phyloP scores from a whole-genome alignment of 805 yeast genomes.

The Candida easanensis region DNA sequence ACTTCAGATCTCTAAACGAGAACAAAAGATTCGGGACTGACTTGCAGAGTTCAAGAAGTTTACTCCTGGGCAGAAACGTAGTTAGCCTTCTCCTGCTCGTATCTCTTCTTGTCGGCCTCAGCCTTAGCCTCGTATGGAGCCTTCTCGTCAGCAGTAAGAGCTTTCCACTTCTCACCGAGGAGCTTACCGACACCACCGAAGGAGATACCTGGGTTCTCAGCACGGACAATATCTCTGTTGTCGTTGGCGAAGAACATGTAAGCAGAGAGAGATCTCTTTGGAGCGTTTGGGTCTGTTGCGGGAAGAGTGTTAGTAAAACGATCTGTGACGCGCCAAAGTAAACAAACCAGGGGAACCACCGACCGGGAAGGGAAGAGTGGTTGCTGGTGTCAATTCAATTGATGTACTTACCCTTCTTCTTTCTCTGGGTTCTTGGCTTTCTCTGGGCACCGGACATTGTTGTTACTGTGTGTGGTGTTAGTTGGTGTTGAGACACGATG shows the following conservation, averaged over 20 bases:
- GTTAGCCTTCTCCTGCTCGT: slow-evolving; percentile 92
- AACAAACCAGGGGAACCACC: no score
- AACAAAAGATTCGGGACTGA: not conserved
- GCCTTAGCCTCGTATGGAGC: slow-evolving; percentile 91
- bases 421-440: slow-evolving; percentile 39
- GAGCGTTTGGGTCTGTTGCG: slow-evolving; percentile 84
- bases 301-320: slow-evolving; percentile 1
- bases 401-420: slow-evolving; percentile 38
- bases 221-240: slow-evolving; percentile 92
- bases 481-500: not conserved
- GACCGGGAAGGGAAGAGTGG: not conserved
- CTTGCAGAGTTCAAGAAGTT: not conserved
- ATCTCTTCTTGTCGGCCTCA: slow-evolving; percentile 94
- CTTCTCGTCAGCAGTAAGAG: slow-evolving; percentile 77
- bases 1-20: not conserved
- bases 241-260: slow-evolving; percentile 99
- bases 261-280: slow-evolving; percentile 97
- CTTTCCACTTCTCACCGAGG: slow-evolving; percentile 97
- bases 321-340: slow-evolving; percentile 1
- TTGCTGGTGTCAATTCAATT: not conserved
- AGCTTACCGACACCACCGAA: slow-evolving; percentile 95
- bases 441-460: slow-evolving; percentile 38
- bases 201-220: slow-evolving; percentile 94
- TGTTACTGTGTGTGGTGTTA: slow-evolving; percentile 3
- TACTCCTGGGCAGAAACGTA: slow-evolving; percentile 35